Evolutionary conservation across 768 basidiomycete species (phyloP), one percentile per base, ranked within the genome.

Genomic region (Russula ochroleuca): DNA sequence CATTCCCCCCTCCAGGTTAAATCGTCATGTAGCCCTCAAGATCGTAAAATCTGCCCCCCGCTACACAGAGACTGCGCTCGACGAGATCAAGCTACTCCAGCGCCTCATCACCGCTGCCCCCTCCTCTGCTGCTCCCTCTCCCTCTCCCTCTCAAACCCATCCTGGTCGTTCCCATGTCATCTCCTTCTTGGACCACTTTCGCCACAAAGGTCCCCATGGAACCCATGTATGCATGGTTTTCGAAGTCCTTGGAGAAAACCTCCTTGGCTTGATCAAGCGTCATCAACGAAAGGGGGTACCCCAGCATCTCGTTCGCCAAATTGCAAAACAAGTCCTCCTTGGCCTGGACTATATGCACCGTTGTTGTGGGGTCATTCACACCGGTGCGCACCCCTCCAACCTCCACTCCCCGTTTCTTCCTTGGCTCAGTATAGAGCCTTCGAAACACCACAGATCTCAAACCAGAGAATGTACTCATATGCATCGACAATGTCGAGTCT

Each of bases 171-270:
- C 88, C 21, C 97, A 99, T 73, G 96, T 98, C 75, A 95, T 99
- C 74, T 92, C 90, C 15, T 93, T 98, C 74, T 88, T 98, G 52
- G 96, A 99, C 78, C 94, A 98, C 74, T 99, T 99, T 75, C 84
- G 88, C 31, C 97, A 98, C 77, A 90, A 90, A 65, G 97, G 97
- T 1, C 94, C 94, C 11, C 97, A 99, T 73, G 97, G 97, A 41
- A 88, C 84, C 17, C 97, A 99, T 76, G 91, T 99, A 69, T 98
- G 97, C 81, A 98, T 99, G 97, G 94, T 97, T 15, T 98, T 98
- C 71, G 97, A 99, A 75, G 97, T 98, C 28, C 83, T 99, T 10
- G 97, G 96, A 64, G 96, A 99, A 77, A 98, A 96, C 73, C 80
- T 99, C 2, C 84, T 98, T 2, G 94, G 90, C 5, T 83, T 99